Evolutionary conservation across 371 early-diverging fungal species (phyloP), one percentile per base, ranked within the genome.

Genomic region (Syncephalastrum contaminatum): DNA sequence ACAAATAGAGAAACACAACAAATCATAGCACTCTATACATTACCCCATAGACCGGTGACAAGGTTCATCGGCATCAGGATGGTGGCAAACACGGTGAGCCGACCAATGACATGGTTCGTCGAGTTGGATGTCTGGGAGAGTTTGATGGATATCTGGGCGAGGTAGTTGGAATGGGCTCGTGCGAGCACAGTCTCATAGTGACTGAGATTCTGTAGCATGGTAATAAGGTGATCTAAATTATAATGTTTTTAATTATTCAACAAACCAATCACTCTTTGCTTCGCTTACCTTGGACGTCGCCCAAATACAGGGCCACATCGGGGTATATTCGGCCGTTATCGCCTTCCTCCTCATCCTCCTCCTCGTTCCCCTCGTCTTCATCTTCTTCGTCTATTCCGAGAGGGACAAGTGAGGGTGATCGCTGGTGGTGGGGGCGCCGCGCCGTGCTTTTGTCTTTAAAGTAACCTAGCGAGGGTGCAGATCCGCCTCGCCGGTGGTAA

Each of bases 91-190:
- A 92, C 89, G 19, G 97, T 95, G 67, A 98, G 81, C 30, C 87
- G 85, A 43, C 92, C 89, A 20, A 96, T 91, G 1, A 93, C 93
- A 51, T 89, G 88, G 64, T 93, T 93, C 8, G 95, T 94, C 21
- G 86, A 66, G 70, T 94, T 94, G 21, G 91, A 90, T 4, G 94
- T 84, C 61, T 93, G 89, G 4, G 96, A 96, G 64, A 97, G 83
- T 62, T 96, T 96, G 27, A 98, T 95, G 13, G 88, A 88, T 39
- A 97, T 95, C 60, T 94, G 92, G 1, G 96, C 98, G 25, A 98
- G 73, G 59, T 98, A 98, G 67, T 96, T 97, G 13, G 90, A 82
- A 59, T 97, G 97, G 1, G 94, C 84, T 4, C 97, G 79, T 1
- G 92, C 87, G 15, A 98, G 79, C 12, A 94, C 92, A 25, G 87